These are phyloP conservation scores for Diaporthe sp. DNA, from an alignment of 2,329 filamentous ascomycete genomes.

Conservation along the genomic window DNA sequence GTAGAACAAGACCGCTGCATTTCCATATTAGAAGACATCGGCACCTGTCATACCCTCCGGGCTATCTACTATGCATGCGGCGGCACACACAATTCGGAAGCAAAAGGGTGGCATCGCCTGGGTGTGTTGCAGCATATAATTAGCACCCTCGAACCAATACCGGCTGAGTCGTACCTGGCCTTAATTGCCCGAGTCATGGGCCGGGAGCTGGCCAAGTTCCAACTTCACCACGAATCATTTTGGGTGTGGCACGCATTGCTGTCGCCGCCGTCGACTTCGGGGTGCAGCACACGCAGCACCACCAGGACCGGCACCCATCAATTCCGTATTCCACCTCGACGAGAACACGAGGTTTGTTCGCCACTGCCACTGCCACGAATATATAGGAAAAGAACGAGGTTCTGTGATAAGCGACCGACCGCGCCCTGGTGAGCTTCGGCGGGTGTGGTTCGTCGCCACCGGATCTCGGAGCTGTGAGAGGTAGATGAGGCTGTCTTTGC, in stretches of 20 bases:
- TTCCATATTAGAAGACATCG: neutral
- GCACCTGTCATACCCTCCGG: conserved; percentile 9
- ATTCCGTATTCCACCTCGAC: neutral
- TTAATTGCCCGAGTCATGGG: conserved; percentile 33
- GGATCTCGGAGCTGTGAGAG: conserved; percentile 18
- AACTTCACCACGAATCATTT: conserved; percentile 29
- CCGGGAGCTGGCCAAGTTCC: conserved; percentile 22
- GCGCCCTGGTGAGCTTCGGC: neutral
- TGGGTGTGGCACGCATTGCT: conserved; percentile 1
- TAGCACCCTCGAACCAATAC: conserved; percentile 30
- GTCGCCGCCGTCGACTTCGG: conserved; percentile 1
- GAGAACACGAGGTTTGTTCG: neutral
- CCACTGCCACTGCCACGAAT: neutral
- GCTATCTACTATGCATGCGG: neutral
- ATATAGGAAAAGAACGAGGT: neutral
- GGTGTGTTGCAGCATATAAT: conserved; percentile 34
- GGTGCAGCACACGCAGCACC: neutral
- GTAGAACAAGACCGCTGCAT: neutral
- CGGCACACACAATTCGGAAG: neutral
- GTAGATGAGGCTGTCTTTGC: conserved; percentile 27
- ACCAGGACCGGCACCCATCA: neutral
- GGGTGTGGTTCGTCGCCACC: neutral
- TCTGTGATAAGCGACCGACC: neutral
- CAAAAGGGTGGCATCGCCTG: conserved; percentile 18
- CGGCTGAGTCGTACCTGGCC: conserved; percentile 34